These are phyloP conservation scores for Starmerella sirachaensis DNA, from an alignment of 805 yeast genomes.

Conservation along the genomic window DNA sequence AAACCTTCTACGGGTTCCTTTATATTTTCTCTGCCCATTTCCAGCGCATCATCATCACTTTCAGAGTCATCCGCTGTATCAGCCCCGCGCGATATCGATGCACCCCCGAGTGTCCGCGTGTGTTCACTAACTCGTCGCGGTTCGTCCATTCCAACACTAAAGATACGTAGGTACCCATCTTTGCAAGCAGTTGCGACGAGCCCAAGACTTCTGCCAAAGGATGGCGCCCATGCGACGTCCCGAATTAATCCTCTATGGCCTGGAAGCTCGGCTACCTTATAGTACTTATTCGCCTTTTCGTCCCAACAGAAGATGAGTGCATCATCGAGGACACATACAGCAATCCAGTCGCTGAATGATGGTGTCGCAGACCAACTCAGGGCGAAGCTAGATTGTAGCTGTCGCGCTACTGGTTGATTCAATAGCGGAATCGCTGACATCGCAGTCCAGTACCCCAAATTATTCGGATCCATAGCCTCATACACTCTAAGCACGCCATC, in stretches of 20 bases:
- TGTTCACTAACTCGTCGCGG: background rate
- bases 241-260: constrained; percentile 82
- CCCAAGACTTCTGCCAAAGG: constrained; percentile 83
- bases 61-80: no score
- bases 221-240: constrained; percentile 91
- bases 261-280: constrained; percentile 47
- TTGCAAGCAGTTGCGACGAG: constrained; percentile 90
- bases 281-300: constrained; percentile 36
- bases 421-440: constrained; percentile 54
- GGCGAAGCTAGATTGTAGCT: constrained; percentile 73
- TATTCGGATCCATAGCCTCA: constrained; percentile 84
- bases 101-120: constrained; percentile 4
- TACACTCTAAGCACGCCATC: constrained; percentile 79
- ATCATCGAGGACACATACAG: constrained; percentile 75
- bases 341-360: constrained; percentile 67
- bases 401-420: constrained; percentile 60
- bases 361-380: constrained; percentile 86
- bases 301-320: constrained; percentile 53
- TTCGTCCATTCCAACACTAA: constrained; percentile 38
- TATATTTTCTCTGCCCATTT: no score
- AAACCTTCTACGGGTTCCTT: constrained; percentile 10
- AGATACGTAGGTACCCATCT: constrained; percentile 83
- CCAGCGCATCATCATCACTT: no score
- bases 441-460: constrained; percentile 67
- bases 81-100: background rate